phyloP scores from a whole-genome alignment of 345 rosid genomes.

The Eucalyptus pauciflora region DNA sequence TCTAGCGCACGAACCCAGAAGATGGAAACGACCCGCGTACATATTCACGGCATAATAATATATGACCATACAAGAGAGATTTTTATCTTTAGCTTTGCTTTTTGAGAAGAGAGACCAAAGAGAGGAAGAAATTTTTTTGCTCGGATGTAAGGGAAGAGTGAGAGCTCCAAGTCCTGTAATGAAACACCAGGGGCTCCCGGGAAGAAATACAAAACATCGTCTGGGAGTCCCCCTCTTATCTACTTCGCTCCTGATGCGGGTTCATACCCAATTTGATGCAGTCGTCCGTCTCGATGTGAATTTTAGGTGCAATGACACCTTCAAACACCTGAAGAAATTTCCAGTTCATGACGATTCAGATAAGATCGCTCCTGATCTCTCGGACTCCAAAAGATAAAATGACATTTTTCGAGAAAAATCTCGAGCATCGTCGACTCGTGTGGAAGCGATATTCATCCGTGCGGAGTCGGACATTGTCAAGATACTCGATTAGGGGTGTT shows the following conservation, averaged over 20 bases:
- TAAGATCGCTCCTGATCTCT: neutral
- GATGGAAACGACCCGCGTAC: neutral
- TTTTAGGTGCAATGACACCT: neutral
- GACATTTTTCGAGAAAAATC: neutral
- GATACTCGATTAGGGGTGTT: neutral
- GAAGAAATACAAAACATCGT: neutral
- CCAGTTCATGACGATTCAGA: neutral
- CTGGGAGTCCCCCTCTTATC: neutral
- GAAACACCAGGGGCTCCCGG: neutral
- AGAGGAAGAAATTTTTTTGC: neutral
- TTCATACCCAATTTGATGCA: neutral
- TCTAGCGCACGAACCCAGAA: conserved; percentile 11
- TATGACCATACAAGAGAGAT: neutral
- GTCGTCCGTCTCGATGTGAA: neutral
- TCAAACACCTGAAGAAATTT: neutral
- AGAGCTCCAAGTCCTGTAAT: neutral
- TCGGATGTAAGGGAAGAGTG: neutral
- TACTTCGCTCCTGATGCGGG: neutral
- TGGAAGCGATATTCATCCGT: neutral
- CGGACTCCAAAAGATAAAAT: neutral
- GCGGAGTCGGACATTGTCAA: neutral
- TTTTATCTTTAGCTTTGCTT: neutral
- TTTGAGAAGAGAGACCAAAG: neutral
- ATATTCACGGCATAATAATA: neutral
- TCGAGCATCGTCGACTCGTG: neutral